Conservation (phyloP, 768 basidiomycete genomes). For the Leucosporidium scottii region DNA sequence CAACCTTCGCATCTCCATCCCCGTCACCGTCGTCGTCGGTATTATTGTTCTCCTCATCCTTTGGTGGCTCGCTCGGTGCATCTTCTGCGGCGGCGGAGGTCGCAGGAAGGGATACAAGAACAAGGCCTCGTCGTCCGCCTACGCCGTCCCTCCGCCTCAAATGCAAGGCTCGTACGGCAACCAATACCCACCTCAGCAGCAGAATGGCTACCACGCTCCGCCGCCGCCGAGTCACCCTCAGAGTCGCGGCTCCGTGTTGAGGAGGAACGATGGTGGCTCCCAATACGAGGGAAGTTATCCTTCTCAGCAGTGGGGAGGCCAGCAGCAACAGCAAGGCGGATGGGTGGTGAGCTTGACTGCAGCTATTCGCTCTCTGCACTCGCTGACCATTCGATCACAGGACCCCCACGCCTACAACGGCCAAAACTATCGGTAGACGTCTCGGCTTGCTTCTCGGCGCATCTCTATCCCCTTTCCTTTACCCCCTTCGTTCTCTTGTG, state of each 20-base stretch:
- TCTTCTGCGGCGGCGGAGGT: constrained; percentile 38
- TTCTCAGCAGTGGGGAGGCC: not conserved
- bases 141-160: not conserved
- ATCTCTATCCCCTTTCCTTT: too few species aligned
- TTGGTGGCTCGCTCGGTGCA: constrained; percentile 40
- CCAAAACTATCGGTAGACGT: not conserved
- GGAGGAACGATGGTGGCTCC: not conserved
- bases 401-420: not conserved
- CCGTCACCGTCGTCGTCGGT: constrained; percentile 65
- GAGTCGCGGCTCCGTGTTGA: not conserved
- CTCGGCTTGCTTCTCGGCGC: too few species aligned
- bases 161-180: too few species aligned
- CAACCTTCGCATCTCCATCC: constrained; percentile 68
- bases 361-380: not conserved
- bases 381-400: not conserved
- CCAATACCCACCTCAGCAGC: not conserved
- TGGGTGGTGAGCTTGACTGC: not conserved
- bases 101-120: not conserved
- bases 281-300: not conserved
- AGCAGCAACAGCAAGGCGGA: not conserved
- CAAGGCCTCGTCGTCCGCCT: constrained; percentile 7
- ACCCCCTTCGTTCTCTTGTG: too few species aligned
- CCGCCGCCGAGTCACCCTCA: constrained; percentile 1
- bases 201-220: not conserved
- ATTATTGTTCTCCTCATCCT: constrained; percentile 57